phyloP scores from a whole-genome alignment of 202 grass and related monocot species.

The Brachypodium distachyon region DNA sequence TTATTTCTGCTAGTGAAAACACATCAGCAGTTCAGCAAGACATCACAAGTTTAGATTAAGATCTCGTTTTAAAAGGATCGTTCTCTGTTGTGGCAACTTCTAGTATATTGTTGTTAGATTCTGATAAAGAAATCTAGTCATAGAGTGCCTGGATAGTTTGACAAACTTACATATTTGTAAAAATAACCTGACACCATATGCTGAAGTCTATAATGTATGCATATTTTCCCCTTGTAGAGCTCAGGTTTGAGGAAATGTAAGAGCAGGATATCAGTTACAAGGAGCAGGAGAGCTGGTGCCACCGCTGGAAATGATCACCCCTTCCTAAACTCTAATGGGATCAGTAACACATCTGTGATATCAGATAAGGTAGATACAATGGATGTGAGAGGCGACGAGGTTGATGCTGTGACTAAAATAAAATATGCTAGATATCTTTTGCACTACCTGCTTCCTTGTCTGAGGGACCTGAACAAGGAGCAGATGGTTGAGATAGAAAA shows the following conservation, averaged over 20 bases:
- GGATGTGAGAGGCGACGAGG: neutral
- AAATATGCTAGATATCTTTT: conserved; percentile 49
- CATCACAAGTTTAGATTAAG: neutral
- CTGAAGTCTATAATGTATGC: neutral
- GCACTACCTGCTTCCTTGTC: conserved; percentile 52
- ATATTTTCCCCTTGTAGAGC: neutral
- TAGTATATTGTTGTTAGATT: neutral
- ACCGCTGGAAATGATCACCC: neutral
- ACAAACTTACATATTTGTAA: neutral
- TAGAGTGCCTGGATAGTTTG: neutral
- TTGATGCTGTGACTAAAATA: conserved; percentile 13
- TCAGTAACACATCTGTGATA: neutral
- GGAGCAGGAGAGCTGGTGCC: neutral
- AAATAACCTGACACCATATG: neutral
- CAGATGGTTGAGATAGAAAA: conserved; percentile 46
- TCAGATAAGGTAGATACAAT: neutral
- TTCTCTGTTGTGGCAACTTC: neutral
- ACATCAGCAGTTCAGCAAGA: neutral
- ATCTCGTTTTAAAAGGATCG: neutral
- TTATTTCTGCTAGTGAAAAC: neutral
- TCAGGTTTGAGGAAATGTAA: neutral
- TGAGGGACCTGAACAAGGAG: conserved; percentile 45
- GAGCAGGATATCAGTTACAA: neutral
- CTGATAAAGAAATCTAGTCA: neutral
- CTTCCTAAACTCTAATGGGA: neutral